Conservation (phyloP, 1,284 basidiomycete genomes). For the Gomphus bonarii region DNA sequence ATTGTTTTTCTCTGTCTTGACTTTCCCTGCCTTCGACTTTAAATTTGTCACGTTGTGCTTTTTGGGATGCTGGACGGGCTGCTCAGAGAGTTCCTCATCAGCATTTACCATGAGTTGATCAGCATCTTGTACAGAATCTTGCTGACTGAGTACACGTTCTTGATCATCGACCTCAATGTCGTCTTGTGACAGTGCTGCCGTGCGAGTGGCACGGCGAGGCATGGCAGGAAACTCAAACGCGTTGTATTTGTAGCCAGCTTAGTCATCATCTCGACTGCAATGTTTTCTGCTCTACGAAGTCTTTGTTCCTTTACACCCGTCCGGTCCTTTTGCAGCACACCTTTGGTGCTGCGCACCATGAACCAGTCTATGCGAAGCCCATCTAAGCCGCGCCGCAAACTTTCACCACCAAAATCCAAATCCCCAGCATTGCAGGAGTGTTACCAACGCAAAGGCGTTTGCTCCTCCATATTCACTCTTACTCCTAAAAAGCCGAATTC, state of each 20-base stretch:
- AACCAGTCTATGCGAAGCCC: slow-evolving; percentile 64
- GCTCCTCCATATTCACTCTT: slow-evolving; percentile 71
- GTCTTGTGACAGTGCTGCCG: not conserved
- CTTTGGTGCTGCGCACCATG: slow-evolving; percentile 53
- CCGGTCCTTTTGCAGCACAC: slow-evolving; percentile 59
- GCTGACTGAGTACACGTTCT: not conserved
- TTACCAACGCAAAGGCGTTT: slow-evolving; percentile 87
- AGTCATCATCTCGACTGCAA: not conserved
- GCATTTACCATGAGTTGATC: not conserved
- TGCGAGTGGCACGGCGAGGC: slow-evolving; percentile 2
- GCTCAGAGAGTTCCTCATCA: not conserved
- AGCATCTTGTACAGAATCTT: not conserved
- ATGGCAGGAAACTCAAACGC: not conserved
- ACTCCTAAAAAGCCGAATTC: slow-evolving; percentile 99
- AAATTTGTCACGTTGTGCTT: not conserved
- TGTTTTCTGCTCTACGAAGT: slow-evolving; percentile 3
- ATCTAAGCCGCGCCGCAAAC: slow-evolving; percentile 28
- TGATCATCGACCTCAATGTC: slow-evolving; percentile 4
- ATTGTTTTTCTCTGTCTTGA: slow-evolving; percentile 6
- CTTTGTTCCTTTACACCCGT: slow-evolving; percentile 10
- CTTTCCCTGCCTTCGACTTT: not conserved
- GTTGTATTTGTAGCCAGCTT: not conserved
- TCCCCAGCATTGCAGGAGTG: slow-evolving; percentile 71
- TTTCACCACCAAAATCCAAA: slow-evolving; percentile 45
- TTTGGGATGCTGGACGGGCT: not conserved